These are phyloP conservation scores for Phytophthora palmivora DNA, from an alignment of 352 stramenopile species.

Conservation along the genomic window DNA sequence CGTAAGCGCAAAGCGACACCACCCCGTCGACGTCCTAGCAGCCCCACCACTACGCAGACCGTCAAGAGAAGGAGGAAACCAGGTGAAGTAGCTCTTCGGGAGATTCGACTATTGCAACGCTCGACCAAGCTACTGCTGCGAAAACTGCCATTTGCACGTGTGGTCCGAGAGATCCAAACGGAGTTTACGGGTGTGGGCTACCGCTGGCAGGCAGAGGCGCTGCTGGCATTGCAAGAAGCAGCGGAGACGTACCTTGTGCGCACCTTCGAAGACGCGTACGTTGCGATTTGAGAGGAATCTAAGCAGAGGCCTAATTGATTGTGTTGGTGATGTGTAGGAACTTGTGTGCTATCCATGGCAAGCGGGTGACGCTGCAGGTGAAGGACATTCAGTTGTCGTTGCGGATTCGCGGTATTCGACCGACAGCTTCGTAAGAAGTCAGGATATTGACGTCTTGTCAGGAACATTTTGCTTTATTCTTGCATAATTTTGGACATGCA, in stretches of 20 bases:
- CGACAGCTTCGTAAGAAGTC: slow-evolving; percentile 33
- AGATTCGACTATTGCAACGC: slow-evolving; percentile 97
- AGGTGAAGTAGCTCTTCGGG: slow-evolving; percentile 88
- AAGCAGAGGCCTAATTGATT: background rate
- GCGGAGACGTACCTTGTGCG: slow-evolving; percentile 95
- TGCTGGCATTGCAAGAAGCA: slow-evolving; percentile 94
- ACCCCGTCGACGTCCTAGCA: slow-evolving; percentile 27
- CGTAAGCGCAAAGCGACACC: slow-evolving; percentile 43
- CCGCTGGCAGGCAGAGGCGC: slow-evolving; percentile 91
- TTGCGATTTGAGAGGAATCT: slow-evolving; percentile 11
- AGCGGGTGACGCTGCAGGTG: slow-evolving; percentile 96
- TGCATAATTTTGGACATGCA: slow-evolving; percentile 12
- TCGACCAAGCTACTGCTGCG: slow-evolving; percentile 96
- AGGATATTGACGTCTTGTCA: slow-evolving; percentile 1
- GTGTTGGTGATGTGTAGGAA: slow-evolving; percentile 68
- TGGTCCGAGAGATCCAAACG: slow-evolving; percentile 95
- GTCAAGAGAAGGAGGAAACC: slow-evolving; percentile 63
- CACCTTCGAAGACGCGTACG: slow-evolving; percentile 95
- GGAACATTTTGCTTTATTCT: slow-evolving; percentile 22
- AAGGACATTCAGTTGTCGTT: slow-evolving; percentile 96
- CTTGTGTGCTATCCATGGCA: slow-evolving; percentile 96
- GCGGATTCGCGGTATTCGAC: slow-evolving; percentile 87
- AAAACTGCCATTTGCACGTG: slow-evolving; percentile 96
- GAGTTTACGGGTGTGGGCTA: slow-evolving; percentile 83
- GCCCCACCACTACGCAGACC: slow-evolving; percentile 20